Conservation (phyloP, 202 grass and related monocot genomes). For the Brachypodium distachyon region DNA sequence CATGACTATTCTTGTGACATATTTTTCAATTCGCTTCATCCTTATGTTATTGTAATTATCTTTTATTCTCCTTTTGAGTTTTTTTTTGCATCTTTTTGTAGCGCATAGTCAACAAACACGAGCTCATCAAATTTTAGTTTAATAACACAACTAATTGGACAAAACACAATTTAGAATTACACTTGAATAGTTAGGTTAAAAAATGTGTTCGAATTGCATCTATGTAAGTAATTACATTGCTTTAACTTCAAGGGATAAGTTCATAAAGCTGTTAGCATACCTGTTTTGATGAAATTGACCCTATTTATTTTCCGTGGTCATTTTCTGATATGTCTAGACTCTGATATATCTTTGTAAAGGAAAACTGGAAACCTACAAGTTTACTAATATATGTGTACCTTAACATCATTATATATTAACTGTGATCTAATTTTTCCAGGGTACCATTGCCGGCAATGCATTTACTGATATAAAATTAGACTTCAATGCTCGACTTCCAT, state of each 20-base stretch:
- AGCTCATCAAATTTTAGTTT: background rate
- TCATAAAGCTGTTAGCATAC: background rate
- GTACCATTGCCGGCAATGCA: conserved; percentile 37
- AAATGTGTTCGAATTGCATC: background rate
- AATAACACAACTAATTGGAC: background rate
- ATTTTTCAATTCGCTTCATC: background rate
- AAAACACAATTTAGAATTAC: background rate
- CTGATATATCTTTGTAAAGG: too few relatives aligned
- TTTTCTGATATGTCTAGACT: background rate
- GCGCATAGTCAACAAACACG: too few relatives aligned
- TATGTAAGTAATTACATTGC: background rate
- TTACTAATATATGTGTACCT: background rate
- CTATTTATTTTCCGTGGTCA: background rate
- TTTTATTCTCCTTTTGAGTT: background rate
- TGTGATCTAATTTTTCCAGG: conserved; percentile 18
- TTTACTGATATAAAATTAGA: background rate
- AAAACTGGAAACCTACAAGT: background rate
- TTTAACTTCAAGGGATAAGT: background rate
- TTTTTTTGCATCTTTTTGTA: background rate
- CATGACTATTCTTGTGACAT: background rate
- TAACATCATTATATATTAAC: background rate
- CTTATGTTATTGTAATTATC: background rate
- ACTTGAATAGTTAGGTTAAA: background rate
- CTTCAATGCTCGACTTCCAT: conserved; percentile 5
- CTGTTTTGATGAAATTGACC: background rate